phyloP scores from a whole-genome alignment of 495 filamentous ascomycete genomes.

The Friedmanniomyces endolithicus region DNA sequence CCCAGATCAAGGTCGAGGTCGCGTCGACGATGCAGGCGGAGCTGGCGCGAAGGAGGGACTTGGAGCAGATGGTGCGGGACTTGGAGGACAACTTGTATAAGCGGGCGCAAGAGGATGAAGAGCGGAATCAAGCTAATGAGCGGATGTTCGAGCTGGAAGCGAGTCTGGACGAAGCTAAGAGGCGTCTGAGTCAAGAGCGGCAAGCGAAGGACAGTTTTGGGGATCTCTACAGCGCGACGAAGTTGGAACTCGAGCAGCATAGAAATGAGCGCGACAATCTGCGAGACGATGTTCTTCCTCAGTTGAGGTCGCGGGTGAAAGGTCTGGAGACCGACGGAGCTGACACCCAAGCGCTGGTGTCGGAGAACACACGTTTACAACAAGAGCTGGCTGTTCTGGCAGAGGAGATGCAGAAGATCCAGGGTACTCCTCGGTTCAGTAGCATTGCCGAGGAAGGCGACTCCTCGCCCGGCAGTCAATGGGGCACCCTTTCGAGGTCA shows the following conservation, averaged over 20 bases:
- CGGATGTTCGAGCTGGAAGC: conserved; percentile 64
- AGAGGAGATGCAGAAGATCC: conserved; percentile 44
- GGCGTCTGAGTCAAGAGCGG: conserved; percentile 73
- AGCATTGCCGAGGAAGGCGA: conserved; percentile 52
- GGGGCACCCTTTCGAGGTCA: conserved; percentile 45
- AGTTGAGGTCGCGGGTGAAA: conserved; percentile 59
- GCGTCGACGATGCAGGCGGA: conserved; percentile 77
- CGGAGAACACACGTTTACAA: conserved; percentile 65
- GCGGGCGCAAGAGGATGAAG: conserved; percentile 38
- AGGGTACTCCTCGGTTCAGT: conserved; percentile 38
- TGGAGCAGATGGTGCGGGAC: conserved; percentile 70
- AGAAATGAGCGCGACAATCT: conserved; percentile 85
- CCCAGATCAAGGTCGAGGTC: conserved; percentile 71
- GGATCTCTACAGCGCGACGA: conserved; percentile 72
- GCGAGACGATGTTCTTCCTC: conserved; percentile 70
- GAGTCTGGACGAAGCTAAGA: conserved; percentile 64
- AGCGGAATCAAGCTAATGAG: conserved; percentile 37
- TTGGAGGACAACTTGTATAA: conserved; percentile 60
- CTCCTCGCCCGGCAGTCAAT: conserved; percentile 25
- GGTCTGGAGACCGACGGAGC: conserved; percentile 58
- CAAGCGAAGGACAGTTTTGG: conserved; percentile 88
- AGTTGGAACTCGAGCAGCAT: conserved; percentile 66
- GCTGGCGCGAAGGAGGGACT: conserved; percentile 53
- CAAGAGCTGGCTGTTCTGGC: conserved; percentile 63
- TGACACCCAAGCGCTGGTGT: conserved; percentile 54